Evolutionary conservation across 306 rosid species (phyloP).

Genomic region (Castanea crenata): DNA sequence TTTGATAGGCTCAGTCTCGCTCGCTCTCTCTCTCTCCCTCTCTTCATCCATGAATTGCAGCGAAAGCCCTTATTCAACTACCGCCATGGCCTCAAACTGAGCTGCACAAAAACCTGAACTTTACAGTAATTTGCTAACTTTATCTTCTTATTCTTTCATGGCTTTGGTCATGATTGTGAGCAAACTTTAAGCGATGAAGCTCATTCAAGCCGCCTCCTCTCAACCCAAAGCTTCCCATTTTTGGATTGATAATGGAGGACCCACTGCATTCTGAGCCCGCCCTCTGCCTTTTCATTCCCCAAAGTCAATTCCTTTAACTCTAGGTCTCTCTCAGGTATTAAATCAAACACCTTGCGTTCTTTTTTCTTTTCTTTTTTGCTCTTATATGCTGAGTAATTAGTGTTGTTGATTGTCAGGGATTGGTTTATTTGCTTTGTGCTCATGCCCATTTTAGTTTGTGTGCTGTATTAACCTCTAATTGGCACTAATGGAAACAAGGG

Average conservation of each 20-base stretch:
- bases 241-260: slow-evolving; percentile 24
- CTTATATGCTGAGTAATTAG: background rate
- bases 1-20: background rate
- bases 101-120: background rate
- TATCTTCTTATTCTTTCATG: background rate
- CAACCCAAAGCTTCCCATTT: slow-evolving; percentile 21
- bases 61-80: background rate
- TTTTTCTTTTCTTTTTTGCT: background rate
- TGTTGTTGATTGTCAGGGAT: background rate
- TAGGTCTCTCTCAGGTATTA: slow-evolving; percentile 34
- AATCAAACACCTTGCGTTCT: background rate
- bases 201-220: slow-evolving; percentile 12
- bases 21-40: background rate
- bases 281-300: background rate
- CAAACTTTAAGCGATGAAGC: slow-evolving; percentile 23
- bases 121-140: too few relatives aligned
- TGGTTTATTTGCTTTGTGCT: background rate
- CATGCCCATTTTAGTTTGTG: background rate
- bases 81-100: background rate
- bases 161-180: background rate
- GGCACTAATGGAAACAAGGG: background rate
- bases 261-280: slow-evolving; percentile 6
- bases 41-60: background rate
- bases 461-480: background rate
- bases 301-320: slow-evolving; percentile 14